Conservation (phyloP, 75 land plant species). For the Adiantum capillusveneris region DNA sequence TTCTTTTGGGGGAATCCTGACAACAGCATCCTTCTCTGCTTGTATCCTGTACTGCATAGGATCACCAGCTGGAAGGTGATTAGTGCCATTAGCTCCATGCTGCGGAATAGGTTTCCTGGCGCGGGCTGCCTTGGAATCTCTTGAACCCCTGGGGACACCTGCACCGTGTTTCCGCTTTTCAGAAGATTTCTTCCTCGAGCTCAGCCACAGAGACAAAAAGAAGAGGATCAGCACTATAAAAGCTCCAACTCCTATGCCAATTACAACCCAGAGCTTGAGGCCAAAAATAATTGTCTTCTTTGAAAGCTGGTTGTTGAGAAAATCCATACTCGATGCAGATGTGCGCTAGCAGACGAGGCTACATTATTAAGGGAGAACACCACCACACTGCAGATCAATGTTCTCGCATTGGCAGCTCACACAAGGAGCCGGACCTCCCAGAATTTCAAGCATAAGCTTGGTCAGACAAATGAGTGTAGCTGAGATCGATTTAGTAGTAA, state of each 20-base stretch:
- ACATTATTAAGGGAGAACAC: no score
- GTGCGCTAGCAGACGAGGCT: no score
- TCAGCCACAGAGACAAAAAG: conserved; percentile 40
- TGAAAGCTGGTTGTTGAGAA: conserved; percentile 31
- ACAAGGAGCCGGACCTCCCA: no score
- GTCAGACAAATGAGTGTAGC: no score
- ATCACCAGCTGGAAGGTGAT: no score
- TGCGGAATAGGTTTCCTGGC: background rate
- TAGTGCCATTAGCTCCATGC: background rate
- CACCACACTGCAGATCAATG: no score
- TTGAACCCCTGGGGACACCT: background rate
- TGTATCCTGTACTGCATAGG: no score
- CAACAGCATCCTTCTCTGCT: no score
- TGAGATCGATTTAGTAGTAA: no score
- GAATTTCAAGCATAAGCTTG: no score
- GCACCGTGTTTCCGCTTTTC: conserved; percentile 1
- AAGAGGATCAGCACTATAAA: conserved; percentile 42
- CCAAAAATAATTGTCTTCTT: conserved; percentile 49
- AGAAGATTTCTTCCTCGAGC: conserved; percentile 33
- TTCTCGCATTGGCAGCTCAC: no score
- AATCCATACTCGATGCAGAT: background rate
- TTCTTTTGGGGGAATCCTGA: no score
- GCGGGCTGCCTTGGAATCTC: background rate
- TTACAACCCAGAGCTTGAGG: conserved; percentile 62
- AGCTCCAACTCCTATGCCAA: conserved; percentile 41